A percentile compares a stretch with the other conserved stretches of the same genome.
Evolutionary conservation across 139 green algal species (phyloP).

Genomic region (Coccomyxa sp.): DNA sequence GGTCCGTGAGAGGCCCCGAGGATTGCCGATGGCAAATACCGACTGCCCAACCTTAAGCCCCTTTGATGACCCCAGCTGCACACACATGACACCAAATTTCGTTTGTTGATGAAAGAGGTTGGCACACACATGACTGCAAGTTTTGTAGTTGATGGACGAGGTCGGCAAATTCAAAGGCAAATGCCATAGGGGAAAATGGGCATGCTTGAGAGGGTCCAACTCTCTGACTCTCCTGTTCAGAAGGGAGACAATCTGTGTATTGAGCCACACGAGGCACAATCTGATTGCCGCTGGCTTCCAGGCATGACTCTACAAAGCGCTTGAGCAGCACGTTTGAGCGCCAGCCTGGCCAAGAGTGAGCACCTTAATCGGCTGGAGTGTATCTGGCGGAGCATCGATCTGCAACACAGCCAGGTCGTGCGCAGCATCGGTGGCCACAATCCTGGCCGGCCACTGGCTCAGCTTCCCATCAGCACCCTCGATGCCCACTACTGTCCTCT

Average conservation of each 20-base stretch:
- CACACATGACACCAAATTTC: background rate
- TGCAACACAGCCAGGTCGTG: constrained; percentile 52
- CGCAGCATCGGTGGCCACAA: constrained; percentile 34
- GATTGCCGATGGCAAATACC: constrained; percentile 61
- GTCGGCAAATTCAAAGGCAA: background rate
- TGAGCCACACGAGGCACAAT: background rate
- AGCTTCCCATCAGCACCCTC: background rate
- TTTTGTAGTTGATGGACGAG: background rate
- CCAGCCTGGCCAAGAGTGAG: background rate
- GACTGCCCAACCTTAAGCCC: constrained; percentile 61
- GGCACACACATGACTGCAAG: constrained; percentile 3
- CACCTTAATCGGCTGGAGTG: constrained; percentile 14
- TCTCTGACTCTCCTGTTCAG: background rate
- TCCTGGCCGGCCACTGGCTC: constrained; percentile 7
- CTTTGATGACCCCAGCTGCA: constrained; percentile 29
- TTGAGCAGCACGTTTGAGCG: background rate
- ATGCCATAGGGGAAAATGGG: background rate
- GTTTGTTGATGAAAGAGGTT: background rate
- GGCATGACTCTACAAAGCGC: too few species aligned
- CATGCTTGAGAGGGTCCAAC: background rate
- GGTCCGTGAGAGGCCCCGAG: constrained; percentile 36
- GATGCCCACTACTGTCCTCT: constrained; percentile 14
- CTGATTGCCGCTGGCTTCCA: background rate
- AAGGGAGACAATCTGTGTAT: background rate
- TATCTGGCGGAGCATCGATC: constrained; percentile 11